Percentiles rank a stretch among this genome's conserved stretches.
Conservation (phyloP, 208 protist species). For the Trypanosoma scelopori region DNA sequence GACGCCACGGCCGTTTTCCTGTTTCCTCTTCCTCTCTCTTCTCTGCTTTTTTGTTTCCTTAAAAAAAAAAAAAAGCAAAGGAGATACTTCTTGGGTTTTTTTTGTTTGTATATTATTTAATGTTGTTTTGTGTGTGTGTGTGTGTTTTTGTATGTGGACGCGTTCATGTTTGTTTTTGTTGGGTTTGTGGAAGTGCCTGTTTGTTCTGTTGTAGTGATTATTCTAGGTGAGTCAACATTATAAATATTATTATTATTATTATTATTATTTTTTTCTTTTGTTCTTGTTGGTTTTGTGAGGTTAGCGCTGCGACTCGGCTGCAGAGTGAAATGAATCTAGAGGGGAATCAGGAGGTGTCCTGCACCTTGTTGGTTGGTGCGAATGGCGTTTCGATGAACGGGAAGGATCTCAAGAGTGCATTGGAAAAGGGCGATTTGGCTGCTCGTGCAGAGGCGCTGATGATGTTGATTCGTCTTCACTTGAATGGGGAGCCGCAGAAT, state of each 20-base stretch:
- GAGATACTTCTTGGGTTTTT: constrained; percentile 5
- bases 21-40: constrained; percentile 8
- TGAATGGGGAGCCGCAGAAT: constrained; percentile 96
- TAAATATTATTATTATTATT: no score
- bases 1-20: constrained; percentile 4
- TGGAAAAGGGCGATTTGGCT: constrained; percentile 86
- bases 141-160: no score
- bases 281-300: no score
- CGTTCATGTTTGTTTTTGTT: no score
- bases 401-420: constrained; percentile 86
- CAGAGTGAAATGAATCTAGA: constrained; percentile 18
- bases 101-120: constrained; percentile 20
- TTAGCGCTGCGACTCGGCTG: no score
- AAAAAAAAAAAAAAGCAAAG: no score
- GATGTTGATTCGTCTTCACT: constrained; percentile 90
- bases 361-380: constrained; percentile 64
- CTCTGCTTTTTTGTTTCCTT: constrained; percentile 3
- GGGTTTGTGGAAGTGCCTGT: no score
- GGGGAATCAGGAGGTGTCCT: constrained; percentile 58
- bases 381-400: constrained; percentile 39
- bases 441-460: constrained; percentile 91
- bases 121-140: constrained; percentile 2
- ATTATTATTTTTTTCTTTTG: no score
- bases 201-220: no score
- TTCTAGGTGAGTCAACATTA: no score